Conservation (phyloP, 208 protist genomes). For the Entamoeba histolytica region DNA sequence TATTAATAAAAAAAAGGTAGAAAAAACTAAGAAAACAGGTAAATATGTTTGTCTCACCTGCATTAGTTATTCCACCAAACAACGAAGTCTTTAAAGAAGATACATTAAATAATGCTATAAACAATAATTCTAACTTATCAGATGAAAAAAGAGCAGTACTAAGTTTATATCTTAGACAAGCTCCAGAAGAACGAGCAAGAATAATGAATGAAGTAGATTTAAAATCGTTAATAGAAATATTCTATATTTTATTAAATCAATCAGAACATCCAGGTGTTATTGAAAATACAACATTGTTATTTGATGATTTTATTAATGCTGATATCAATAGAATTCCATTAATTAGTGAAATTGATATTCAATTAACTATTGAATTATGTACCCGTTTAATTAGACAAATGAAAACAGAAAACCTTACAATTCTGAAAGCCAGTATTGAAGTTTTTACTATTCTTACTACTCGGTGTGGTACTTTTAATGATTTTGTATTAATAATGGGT, state of each 20-base stretch:
- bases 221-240: neutral
- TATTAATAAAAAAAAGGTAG: too few species aligned
- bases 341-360: neutral
- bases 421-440: neutral
- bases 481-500: neutral
- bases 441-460: neutral
- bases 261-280: neutral
- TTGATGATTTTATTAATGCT: neutral
- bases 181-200: neutral
- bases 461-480: neutral
- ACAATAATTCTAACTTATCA: neutral
- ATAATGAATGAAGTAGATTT: neutral
- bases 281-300: neutral
- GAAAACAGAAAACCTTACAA: neutral
- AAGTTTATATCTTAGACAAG: neutral
- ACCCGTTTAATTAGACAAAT: neutral
- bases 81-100: neutral
- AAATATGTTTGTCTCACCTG: neutral
- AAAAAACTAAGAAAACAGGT: too few species aligned
- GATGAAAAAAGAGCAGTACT: neutral
- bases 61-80: neutral
- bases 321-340: neutral
- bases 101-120: neutral
- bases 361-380: neutral
- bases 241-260: neutral